Conservation (phyloP, 2,329 filamentous ascomycete species). For the Diplodia sapinea region DNA sequence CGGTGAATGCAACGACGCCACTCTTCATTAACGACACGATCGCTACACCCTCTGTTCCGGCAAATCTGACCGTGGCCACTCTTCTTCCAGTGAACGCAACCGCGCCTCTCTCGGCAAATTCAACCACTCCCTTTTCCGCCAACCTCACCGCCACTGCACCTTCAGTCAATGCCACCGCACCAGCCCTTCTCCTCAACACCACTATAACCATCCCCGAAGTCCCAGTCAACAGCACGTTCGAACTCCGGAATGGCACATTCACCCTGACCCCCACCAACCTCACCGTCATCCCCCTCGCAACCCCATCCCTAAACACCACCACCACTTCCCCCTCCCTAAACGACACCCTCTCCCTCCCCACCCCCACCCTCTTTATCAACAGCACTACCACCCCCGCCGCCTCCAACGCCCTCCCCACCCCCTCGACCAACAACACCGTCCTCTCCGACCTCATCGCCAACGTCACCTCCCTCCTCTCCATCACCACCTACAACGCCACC, state of each 20-base stretch:
- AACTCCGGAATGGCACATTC: neutral
- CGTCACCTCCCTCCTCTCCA: conserved; percentile 5
- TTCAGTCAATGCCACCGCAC: neutral
- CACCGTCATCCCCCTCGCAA: neutral
- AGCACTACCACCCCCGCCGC: neutral
- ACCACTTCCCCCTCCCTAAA: neutral
- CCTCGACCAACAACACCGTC: neutral
- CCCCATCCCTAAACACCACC: neutral
- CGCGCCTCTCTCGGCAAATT: too few relatives aligned
- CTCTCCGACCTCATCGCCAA: neutral
- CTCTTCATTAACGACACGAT: neutral
- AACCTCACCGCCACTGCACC: neutral
- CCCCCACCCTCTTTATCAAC: neutral
- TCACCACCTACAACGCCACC: conserved; percentile 9
- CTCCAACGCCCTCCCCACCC: neutral
- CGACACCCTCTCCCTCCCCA: neutral
- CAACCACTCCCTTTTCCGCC: neutral
- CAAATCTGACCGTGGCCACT: neutral
- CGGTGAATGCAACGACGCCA: neutral
- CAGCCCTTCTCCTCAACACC: neutral
- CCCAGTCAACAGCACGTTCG: neutral
- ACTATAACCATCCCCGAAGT: neutral
- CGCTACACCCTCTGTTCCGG: neutral
- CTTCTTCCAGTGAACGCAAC: too few relatives aligned
- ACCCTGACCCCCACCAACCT: neutral